These are phyloP conservation scores for Cryphonectria carpinicola DNA, from an alignment of 2,329 filamentous ascomycete species.

Conservation along the genomic window DNA sequence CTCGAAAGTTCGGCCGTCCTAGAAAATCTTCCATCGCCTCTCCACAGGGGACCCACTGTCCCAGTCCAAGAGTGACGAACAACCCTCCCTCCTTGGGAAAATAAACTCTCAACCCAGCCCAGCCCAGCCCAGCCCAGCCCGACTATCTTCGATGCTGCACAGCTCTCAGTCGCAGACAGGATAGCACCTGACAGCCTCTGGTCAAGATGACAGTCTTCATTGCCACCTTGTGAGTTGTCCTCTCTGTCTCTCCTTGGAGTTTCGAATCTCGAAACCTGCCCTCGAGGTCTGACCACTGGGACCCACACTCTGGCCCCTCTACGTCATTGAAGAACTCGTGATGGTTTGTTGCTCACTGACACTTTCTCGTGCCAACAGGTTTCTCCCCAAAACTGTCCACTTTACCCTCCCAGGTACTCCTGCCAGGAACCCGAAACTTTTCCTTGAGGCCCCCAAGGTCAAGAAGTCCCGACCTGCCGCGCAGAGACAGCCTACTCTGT, in stretches of 20 bases:
- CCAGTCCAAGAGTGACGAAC: neutral
- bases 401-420: slow-evolving; percentile 71
- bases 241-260: neutral
- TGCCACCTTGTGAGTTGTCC: slow-evolving; percentile 49
- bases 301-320: slow-evolving; percentile 25
- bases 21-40: slow-evolving; percentile 8
- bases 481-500: slow-evolving; percentile 56
- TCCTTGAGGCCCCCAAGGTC: slow-evolving; percentile 38
- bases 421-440: slow-evolving; percentile 36
- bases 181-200: slow-evolving; percentile 21
- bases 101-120: neutral
- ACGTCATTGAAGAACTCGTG: slow-evolving; percentile 19
- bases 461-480: slow-evolving; percentile 33
- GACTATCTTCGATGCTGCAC: slow-evolving; percentile 3
- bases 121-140: neutral
- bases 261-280: neutral
- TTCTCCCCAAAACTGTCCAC: slow-evolving; percentile 89
- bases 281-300: neutral
- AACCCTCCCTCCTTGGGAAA: neutral
- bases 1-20: slow-evolving; percentile 14
- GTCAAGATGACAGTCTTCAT: slow-evolving; percentile 56
- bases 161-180: neutral
- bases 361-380: slow-evolving; percentile 59
- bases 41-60: slow-evolving; percentile 8
- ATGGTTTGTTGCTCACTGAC: neutral